Base-by-base conservation (phyloP, 176 grass and related monocot genomes). In the Pontederia paniculata region DNA sequence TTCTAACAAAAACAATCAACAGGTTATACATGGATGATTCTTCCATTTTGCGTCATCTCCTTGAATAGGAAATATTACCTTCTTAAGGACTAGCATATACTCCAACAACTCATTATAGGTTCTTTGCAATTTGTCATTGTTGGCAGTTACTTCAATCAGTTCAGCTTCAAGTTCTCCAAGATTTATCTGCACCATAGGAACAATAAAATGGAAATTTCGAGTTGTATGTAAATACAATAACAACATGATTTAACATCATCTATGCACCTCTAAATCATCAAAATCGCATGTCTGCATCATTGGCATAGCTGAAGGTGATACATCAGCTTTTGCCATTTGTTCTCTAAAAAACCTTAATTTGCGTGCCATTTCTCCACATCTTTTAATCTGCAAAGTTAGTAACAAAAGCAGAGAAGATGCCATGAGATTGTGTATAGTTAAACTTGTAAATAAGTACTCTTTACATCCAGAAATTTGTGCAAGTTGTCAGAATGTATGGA, bases 131-230 rank as follows among this genome's bases (percentile, higher is more conserved):
- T 90, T 98, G 18, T 98, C 80, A 68, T 78, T 87, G n/a, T 98
- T 98, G 70, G 86, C 75, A 74, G 90, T 98, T 57, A 98, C 93
- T 83, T 98, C 93, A 62, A 70, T 87, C 54, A 98, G 72, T 63
- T 98, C 93, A 77, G 83, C 52, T 81, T 98, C 93, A 45, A 88
- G 72, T 51, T 91, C 83, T 73, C 83, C 86, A 42, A 91, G 83
- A 59, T 86, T 98, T 63, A 90, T 72, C 93, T 98, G 76, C 25
- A 31, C 76, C 72, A 88, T 41, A 44, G 53, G 14, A 18, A 42
- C 51, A 58, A 22, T 22, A 74, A 48, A 69, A 10, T 52, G 0
- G 28, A 52, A 48, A 31, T 31, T 31, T 31, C 5, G 25, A 31
- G 1, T 5, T 31, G 25, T 5, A 31, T 31, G 5, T 31, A 5